Base-by-base conservation (phyloP, 192 early-diverging fungal species). In the Coemansia sp. region DNA sequence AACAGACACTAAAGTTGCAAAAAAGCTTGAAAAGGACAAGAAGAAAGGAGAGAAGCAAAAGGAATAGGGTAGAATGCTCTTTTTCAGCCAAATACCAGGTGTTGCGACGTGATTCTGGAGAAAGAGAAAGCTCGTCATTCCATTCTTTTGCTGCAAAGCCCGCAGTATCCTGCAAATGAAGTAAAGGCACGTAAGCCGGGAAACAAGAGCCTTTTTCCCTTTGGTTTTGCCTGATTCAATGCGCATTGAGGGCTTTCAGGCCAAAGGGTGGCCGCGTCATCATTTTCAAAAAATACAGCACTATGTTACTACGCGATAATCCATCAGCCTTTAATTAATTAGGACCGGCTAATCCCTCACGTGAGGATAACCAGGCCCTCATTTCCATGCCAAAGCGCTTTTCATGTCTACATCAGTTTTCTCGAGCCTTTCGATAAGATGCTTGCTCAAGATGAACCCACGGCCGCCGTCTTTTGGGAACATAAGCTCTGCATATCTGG, bases 371-470 rank as follows among this genome's bases (percentile, higher is more conserved):
- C 32, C 32, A 32, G 32, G 4, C 32, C 32, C 32, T 32, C 32
- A 32, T 32, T 32, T 32, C 32, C 32, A 32, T 1, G 32, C 32
- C 32, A 1, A 32, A 32, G 32, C 32, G 32, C 32, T 32, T 32
- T 32, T 32, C 32, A 32, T 32, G 32, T 32, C 4, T 32, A 32
- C 32, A 32, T 32, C 32, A 32, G 32, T 32, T 32, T 32, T 32
- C 32, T 32, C 32, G 32, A 75, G 50, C 58, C 41, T 56, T 10
- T 52, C 62, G 16, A 74, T 64, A n/a, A 83, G 67, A 32, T 50
- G 66, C 39, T 60, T 66, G 4, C 61, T 37, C 0, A 76, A 66
- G 43, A 75, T 64, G 39, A 77, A 83, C 69, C 75, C 70, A 0
- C 40, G 21, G 18, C 69, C 50, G 15, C 67, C 70, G 18, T 58